Base-by-base conservation (phyloP, 768 basidiomycete species). In the Vishniacozyma victoriae region DNA sequence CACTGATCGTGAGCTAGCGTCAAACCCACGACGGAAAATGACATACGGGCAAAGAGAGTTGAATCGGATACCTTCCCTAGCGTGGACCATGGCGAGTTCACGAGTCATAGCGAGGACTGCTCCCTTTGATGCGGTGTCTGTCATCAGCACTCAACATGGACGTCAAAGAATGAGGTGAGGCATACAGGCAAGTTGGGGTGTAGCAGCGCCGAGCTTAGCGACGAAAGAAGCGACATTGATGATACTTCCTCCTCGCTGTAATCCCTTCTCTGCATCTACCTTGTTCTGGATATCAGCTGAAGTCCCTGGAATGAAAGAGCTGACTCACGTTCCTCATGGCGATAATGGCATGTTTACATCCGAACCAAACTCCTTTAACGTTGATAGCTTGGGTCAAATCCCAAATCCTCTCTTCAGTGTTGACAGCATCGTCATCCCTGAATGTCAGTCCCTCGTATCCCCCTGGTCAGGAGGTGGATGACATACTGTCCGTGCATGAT, bases 171-270 rank as follows among this genome's bases (percentile, higher is more conserved):
- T 24, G 33, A 14, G 25, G 7, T 13, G 29, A 44, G 41, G 78
- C 84, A 64, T 55, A 91, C 90, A 99, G 45, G 95, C 95, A n/a
- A 99, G 75, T 69, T 99, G 95, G 44, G 95, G 92, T 2, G 95
- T 96, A 9, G 95, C 95, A 45, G 95, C 95, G 29, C 95, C 95
- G 78, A 93, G 75, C 52, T 90, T 73, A 13, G 92, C 92, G 16
- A 99, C 95, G 69, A 99, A 99, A 65, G 88, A 92, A 3, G 95
- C 93, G 9, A 89, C 92, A 74, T 97, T 97, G 75, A 97, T 96
- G 75, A 99, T 92, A 61, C 87, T 89, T 27, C 76, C 76, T 15
- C 76, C 77, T 11, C 76, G 75, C 62, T 79, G 83, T 12, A 97
- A 79, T 3, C 87, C 86, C 72, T 84, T 88, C 52, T 79, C 75